phyloP scores from a whole-genome alignment of 352 stramenopile genomes.

The Pythium apleroticum region DNA sequence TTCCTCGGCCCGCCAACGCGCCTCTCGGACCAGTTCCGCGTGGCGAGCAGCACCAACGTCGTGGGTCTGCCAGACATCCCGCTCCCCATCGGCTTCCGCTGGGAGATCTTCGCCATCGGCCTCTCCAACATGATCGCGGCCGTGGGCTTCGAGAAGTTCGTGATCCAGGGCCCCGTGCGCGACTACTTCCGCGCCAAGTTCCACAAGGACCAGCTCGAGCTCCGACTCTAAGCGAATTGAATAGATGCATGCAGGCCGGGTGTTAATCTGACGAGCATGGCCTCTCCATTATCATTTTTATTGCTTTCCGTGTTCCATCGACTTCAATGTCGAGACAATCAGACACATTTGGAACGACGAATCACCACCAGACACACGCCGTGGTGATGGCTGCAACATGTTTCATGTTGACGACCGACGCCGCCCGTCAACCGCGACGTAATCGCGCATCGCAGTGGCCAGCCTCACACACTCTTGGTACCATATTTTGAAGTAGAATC shows the following conservation, averaged over 20 bases:
- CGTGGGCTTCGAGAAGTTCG: constrained; percentile 61
- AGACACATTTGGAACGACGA: no score
- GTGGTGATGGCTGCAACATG: neutral
- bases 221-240: constrained; percentile 52
- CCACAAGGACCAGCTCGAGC: constrained; percentile 57
- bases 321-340: no score
- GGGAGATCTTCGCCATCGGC: constrained; percentile 59
- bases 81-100: constrained; percentile 55
- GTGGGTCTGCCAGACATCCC: constrained; percentile 68
- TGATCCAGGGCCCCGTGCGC: constrained; percentile 67
- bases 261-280: neutral
- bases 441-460: no score
- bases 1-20: constrained; percentile 57
- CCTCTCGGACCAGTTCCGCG: constrained; percentile 67
- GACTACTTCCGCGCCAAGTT: constrained; percentile 64
- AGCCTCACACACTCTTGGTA: no score
- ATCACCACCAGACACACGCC: neutral
- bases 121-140: constrained; percentile 54
- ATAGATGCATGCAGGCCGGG: neutral
- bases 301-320: no score
- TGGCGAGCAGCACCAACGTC: constrained; percentile 76
- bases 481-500: no score
- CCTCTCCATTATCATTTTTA: neutral
- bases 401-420: neutral
- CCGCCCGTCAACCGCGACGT: neutral